Evolutionary conservation across 2,329 filamentous ascomycete genomes (phyloP), one percentile per base, ranked within the genome.

Genomic region (Cladosporium sphaerospermum): DNA sequence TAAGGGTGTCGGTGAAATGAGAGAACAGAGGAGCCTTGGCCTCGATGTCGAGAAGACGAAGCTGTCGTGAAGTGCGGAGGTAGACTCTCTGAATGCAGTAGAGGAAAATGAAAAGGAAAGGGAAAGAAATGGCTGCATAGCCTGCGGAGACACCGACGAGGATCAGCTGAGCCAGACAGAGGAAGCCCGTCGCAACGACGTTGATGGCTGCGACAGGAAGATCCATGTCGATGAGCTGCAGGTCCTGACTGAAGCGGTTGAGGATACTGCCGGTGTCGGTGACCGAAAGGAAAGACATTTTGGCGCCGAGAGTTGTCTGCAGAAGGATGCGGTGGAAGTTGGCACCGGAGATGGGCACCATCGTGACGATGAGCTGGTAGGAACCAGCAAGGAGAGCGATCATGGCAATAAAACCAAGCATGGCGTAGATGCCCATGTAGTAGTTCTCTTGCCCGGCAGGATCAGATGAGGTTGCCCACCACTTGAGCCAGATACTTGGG

Each of bases 31-130:
- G 75, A 1, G 72, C 71, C 54, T 76, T 75, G 32, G 71, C 67
- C 60, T 81, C 78, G 0, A 81, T 67, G 61, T 81, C 79, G 11
- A 81, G 68, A 14, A 79, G 69, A 34, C 79, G 73, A 2, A 78
- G 59, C 55, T 76, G 75, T 1, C 75, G 69, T 5, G 73, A 75
- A 6, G 75, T 78, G 10, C 67, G 69, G 4, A 78, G 69, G 58
- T 78, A 78, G 57, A 72, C 70, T 34, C 63, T 67, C 49, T 78
- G 74, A 6, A 78, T 67, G 34, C 67, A 49, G 56, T 68, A 75
- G 9, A 77, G 57, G 9, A 57, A 52, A 1, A 53, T 19, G 4
- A 50, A 47, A 4, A 61, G 57, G 3, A 65, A 52, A 0, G 74
- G 73, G 42, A 75, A 64, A 0, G 69, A 62, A 1, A 70, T 67